Base-by-base conservation (phyloP, 352 stramenopile species). In the Globisporangium perplexum region DNA sequence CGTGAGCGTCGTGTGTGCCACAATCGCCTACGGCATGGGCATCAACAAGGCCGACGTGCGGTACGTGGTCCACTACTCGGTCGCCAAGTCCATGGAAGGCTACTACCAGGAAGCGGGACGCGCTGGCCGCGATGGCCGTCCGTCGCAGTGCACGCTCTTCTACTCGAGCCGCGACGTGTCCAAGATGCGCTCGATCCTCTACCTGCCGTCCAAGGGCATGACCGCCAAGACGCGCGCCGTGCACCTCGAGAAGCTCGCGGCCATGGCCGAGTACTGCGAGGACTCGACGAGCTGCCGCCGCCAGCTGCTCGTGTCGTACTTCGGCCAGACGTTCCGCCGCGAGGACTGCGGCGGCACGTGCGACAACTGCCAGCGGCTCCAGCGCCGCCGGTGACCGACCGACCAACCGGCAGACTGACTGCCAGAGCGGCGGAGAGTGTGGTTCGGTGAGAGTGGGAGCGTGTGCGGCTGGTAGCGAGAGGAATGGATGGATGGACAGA, bases 71-170 rank as follows among this genome's bases (percentile, higher is more conserved):
- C 91, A 98, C 73, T 96, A 96, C 57, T 91, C 82, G 30, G 68
- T 96, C 48, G 82, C 84, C 60, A 93, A 93, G 69, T 97, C 86
- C 47, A 82, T 99, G 41, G 97, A 99, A 71, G 95, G 88, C 7
- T 99, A 99, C 72, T 99, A 98, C 73, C 97, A 99, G 69, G 96
- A 99, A 71, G 92, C 87, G 5, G 97, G 97, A 3, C 82, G 97
- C 23, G 97, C 92, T 2, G 97, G 97, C 2, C 82, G 97, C 53
- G 97, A 99, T 66, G 96, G 97, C 10, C 65, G 93, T 6, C 75
- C 91, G 12, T 89, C 87, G 42, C 86, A 96, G 50, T 98, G 94
- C 59, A 78, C 96, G 36, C 47, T 98, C 17, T 95, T 97, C 52
- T 98, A 97, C 69, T 83, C 75, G 43, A 62, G 67, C 22, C 70